Base-by-base conservation (phyloP, 2,329 filamentous ascomycete species). In the Venturia asperata region DNA sequence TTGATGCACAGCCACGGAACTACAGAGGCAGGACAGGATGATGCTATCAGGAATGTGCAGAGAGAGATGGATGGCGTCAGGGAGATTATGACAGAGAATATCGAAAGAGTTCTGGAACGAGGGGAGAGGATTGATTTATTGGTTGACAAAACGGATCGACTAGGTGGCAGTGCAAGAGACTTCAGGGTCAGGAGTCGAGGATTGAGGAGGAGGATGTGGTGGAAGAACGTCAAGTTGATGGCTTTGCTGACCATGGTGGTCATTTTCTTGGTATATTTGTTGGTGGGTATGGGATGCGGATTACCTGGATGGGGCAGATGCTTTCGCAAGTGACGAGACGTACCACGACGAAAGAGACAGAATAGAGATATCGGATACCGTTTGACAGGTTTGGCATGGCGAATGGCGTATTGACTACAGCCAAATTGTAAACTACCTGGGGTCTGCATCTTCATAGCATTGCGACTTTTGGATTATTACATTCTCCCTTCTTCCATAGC, bases 211-310 rank as follows among this genome's bases (percentile, higher is more conserved):
- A 85, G 88, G 77, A 97, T 99, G 94, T 99, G 94, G 94, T 97
- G 93, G 93, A 97, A 97, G 87, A 97, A 99, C 76, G 84, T 96
- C 58, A 95, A 95, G 80, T 78, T 99, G 70, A 96, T 97, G 92
- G 87, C 85, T 7, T 76, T 99, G 70, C 73, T 92, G 67, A 81
- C 77, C 4, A 73, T 97, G 56, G 91, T 92, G 1, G 77, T 94
- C 34, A 75, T 90, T 10, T 90, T 90, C 72, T 77, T 90, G 75
- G 72, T 90, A 4, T 91, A 90, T 73, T 72, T 91, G 15, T 85
- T 90, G 69, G 82, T 90, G 27, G 88, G 88, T 0, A 87, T 90
- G 76, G 87, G 86, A 5, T 91, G 88, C 74, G 88, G 88, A 7
- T 72, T 91, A 67, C 88, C 88, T 64, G 84, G 60, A 42, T 61